phyloP scores from a whole-genome alignment of 179 eudicot genomes.

The Heliamphora pulchella region DNA sequence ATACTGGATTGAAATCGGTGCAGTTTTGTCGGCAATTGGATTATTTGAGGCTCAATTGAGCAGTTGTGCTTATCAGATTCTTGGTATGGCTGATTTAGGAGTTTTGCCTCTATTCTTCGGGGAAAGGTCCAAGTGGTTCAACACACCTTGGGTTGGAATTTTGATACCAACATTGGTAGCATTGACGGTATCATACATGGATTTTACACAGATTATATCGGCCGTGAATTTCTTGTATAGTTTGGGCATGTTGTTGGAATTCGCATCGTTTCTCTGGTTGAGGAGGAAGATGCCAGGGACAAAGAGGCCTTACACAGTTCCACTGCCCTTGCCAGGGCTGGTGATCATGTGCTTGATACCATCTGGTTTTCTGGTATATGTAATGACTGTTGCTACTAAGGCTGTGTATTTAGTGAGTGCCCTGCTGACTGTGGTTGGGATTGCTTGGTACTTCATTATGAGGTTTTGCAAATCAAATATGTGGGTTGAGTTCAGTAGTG shows the following conservation, averaged over 20 bases:
- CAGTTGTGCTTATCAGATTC: conserved; percentile 12
- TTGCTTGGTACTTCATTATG: conserved; percentile 3
- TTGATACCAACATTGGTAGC: conserved; percentile 4
- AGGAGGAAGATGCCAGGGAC: conserved; percentile 10
- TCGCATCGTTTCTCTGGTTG: conserved; percentile 8
- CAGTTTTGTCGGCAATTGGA: conserved; percentile 1
- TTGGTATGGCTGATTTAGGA: conserved; percentile 12
- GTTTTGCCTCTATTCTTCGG: background rate
- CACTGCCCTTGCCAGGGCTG: background rate
- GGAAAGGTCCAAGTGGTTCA: conserved; percentile 12
- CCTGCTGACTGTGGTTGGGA: conserved; percentile 3
- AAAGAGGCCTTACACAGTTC: conserved; percentile 3
- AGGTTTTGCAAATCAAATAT: background rate
- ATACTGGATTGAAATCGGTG: conserved; percentile 9
- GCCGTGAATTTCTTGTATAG: conserved; percentile 6
- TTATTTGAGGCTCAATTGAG: conserved; percentile 6
- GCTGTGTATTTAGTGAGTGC: conserved; percentile 8
- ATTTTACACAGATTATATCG: conserved; percentile 4
- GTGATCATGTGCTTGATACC: conserved; percentile 11
- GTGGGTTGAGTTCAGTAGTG: conserved; percentile 4
- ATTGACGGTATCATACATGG: conserved; percentile 4
- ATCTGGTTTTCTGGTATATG: conserved; percentile 7
- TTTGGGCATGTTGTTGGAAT: conserved; percentile 14
- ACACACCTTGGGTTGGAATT: conserved; percentile 13
- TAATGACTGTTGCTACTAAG: background rate